A percentile compares a stretch with the other conserved stretches of the same genome.
Evolutionary conservation across 305 asterid genomes (phyloP).

Genomic region (Rubia peregrina): DNA sequence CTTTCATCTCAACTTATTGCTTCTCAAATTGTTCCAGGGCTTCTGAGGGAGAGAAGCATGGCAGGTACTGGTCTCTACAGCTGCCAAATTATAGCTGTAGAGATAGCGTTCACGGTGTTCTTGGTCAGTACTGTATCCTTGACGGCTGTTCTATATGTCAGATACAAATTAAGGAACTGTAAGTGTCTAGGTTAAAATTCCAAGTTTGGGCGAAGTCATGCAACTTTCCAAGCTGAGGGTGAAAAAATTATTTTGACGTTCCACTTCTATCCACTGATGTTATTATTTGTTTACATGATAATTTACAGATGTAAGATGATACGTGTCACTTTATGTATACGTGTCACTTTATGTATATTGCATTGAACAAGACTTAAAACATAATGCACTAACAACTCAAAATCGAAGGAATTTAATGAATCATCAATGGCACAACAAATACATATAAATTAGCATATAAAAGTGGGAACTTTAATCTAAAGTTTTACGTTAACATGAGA

Average conservation of each 20-base stretch:
- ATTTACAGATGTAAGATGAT: too few relatives aligned
- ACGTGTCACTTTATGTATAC: too few relatives aligned
- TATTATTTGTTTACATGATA: too few relatives aligned
- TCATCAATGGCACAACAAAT: too few relatives aligned
- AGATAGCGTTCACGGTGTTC: conserved; percentile 57
- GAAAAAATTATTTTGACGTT: conserved; percentile 31
- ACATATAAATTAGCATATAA: too few relatives aligned
- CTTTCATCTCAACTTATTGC: conserved; percentile 51
- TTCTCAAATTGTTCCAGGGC: conserved; percentile 38
- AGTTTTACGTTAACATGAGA: too few relatives aligned
- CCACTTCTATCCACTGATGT: too few relatives aligned
- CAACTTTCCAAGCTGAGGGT: conserved; percentile 34
- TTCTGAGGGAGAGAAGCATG: conserved; percentile 24
- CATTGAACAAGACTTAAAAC: too few relatives aligned
- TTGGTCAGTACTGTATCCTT: conserved; percentile 47
- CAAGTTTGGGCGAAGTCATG: conserved; percentile 23
- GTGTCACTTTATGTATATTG: too few relatives aligned
- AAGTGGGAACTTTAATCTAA: too few relatives aligned
- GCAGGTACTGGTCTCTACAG: conserved; percentile 53
- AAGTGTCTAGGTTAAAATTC: conserved; percentile 36
- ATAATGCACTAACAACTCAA: too few relatives aligned
- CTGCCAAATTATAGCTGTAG: conserved; percentile 57
- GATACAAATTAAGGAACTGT: conserved; percentile 60
- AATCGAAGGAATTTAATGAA: too few relatives aligned
- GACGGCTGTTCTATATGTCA: conserved; percentile 46